Evolutionary conservation across 1,284 basidiomycete genomes (phyloP).

Genomic region (Microbotryum lychnidis-dioicae): DNA sequence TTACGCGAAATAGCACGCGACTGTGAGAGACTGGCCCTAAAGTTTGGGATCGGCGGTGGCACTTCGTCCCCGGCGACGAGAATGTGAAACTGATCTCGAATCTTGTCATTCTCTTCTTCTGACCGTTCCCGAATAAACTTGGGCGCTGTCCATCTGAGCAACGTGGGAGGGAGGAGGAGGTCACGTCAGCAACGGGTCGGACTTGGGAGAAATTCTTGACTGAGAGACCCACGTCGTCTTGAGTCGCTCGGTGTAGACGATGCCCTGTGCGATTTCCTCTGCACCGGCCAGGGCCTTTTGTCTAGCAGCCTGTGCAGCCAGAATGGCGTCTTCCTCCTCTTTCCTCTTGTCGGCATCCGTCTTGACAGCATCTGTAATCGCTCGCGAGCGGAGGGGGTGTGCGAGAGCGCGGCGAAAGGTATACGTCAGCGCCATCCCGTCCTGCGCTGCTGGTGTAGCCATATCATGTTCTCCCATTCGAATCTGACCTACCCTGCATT

Average conservation of each 20-base stretch:
- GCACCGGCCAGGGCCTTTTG: slow-evolving; percentile 81
- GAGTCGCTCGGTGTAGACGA: slow-evolving; percentile 78
- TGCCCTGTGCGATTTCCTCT: slow-evolving; percentile 85
- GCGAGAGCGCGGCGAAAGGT: not conserved
- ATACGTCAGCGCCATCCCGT: too few relatives aligned
- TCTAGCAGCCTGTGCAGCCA: slow-evolving; percentile 82
- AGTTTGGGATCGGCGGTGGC: slow-evolving; percentile 89
- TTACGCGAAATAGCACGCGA: not conserved
- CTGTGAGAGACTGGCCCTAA: slow-evolving; percentile 52
- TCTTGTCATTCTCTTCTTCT: slow-evolving; percentile 58
- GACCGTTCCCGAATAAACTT: slow-evolving; percentile 65
- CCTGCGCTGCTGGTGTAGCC: too few relatives aligned
- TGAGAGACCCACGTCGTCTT: slow-evolving; percentile 58
- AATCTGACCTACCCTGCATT: slow-evolving; percentile 55
- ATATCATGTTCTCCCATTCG: too few relatives aligned
- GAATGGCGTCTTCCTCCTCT: slow-evolving; percentile 80
- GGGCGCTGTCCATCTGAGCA: slow-evolving; percentile 74
- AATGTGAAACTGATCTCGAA: slow-evolving; percentile 88
- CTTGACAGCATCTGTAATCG: slow-evolving; percentile 65
- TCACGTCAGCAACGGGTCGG: slow-evolving; percentile 1
- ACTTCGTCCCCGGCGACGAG: slow-evolving; percentile 65
- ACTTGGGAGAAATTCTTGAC: not conserved
- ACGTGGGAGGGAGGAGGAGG: not conserved
- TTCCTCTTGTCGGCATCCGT: slow-evolving; percentile 70
- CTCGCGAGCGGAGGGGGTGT: not conserved